Evolutionary conservation across 2,329 filamentous ascomycete genomes (phyloP), one percentile per base, ranked within the genome.

Genomic region (Xylaria sp.): DNA sequence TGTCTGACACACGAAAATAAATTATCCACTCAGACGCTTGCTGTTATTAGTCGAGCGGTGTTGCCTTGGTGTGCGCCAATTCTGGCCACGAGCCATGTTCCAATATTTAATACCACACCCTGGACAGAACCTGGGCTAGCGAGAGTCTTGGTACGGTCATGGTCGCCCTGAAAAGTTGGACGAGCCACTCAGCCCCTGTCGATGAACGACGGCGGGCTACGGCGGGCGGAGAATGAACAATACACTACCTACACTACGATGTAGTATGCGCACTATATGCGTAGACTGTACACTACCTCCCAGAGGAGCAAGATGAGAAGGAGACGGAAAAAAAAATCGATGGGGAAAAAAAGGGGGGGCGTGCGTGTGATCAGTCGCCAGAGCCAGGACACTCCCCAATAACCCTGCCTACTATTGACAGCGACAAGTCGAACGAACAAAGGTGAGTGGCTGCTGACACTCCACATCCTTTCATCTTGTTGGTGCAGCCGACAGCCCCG

Each of bases 1-100:
- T 77, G 79, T 83, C 82, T 84, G 81, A 84, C 82, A 83, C 82
- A 83, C 78, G 76, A 80, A 79, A 79, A 81, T 79, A 81, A 80
- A 77, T 80, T 79, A 71, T 66, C 72, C 69, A 71, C 72, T 69
- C 72, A 67, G 73, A 69, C 72, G 73, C 60, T 56, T 63, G 63
- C 56, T 68, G 58, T 65, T 60, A 65, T 69, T 64, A 67, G 65
- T 68, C 67, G 62, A 62, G 54, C 49, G 50, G 50, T 60, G 61
- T 55, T 72, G 73, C 69, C 58, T 62, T 61, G 55, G 61, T 44
- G 64, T 57, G 61, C 67, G 69, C 72, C 69, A 72, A 73, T 71
- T 70, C 69, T 74, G 70, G 66, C 66, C 60, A 58, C 63, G 51
- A 60, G 63, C 66, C 71, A 72, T 74, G 70, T 71, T 71, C 72